These are phyloP conservation scores for Leccinum olivaceoglutinosum DNA, from an alignment of 1,284 basidiomycete genomes.

Conservation along the genomic window DNA sequence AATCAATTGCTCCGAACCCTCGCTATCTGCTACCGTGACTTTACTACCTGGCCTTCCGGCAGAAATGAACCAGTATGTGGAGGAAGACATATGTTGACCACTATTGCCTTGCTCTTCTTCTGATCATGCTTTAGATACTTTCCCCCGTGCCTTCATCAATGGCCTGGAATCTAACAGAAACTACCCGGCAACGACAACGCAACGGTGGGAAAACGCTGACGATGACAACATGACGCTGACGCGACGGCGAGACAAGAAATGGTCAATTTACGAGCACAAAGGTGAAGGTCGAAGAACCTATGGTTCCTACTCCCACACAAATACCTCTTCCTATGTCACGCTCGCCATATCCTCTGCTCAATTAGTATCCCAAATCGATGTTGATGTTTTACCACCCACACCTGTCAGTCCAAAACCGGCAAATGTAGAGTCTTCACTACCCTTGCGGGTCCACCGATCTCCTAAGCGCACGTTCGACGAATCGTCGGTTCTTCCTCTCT, in stretches of 20 bases:
- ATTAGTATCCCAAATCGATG: conserved; percentile 26
- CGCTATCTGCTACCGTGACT: too few species aligned
- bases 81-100: too few species aligned
- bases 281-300: conserved; percentile 22
- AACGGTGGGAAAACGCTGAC: too few species aligned
- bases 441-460: conserved; percentile 37
- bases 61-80: too few species aligned
- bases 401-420: conserved; percentile 17
- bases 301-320: conserved; percentile 26
- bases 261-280: conserved; percentile 24
- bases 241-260: conserved; percentile 12
- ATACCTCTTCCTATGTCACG: conserved; percentile 41
- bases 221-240: too few species aligned
- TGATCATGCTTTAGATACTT: too few species aligned
- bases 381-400: conserved; percentile 27
- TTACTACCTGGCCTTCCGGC: too few species aligned
- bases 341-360: conserved; percentile 33
- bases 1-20: too few species aligned
- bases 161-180: too few species aligned
- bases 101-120: too few species aligned
- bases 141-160: too few species aligned
- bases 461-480: conserved; percentile 70
- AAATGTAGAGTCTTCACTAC: conserved; percentile 24
- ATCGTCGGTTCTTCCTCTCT: conserved; percentile 44
- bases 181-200: too few species aligned